Evolutionary conservation across 2,329 filamentous ascomycete species (phyloP).

Genomic region (Colletotrichum salicis): DNA sequence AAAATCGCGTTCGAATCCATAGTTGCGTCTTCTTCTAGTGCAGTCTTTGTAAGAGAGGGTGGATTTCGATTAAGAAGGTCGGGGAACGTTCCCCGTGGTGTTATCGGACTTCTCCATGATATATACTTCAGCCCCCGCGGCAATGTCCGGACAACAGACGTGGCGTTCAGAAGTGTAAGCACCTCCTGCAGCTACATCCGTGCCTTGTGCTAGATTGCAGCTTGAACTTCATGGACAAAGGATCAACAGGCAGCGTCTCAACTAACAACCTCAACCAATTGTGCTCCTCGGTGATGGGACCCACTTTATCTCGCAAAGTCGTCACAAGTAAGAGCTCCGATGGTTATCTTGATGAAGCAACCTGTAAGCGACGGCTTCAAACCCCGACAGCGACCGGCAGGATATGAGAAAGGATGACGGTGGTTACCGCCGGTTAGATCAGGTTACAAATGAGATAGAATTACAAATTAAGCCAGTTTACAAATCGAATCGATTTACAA

Average conservation of each 20-base stretch:
- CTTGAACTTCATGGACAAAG: neutral
- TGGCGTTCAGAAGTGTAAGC: neutral
- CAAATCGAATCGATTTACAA: neutral
- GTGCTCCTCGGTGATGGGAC: too few relatives aligned
- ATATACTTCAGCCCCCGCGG: neutral
- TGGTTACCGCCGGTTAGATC: neutral
- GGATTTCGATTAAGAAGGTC: neutral
- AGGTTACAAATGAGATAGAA: constrained; percentile 3
- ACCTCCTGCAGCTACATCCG: neutral
- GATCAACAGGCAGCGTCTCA: neutral
- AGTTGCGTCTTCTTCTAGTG: neutral
- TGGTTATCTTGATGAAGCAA: neutral
- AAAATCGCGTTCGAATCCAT: constrained; percentile 52
- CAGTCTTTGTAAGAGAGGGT: neutral
- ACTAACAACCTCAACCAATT: neutral
- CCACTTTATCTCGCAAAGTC: too few relatives aligned
- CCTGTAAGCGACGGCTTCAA: constrained; percentile 12
- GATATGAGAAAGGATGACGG: neutral
- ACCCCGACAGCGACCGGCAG: constrained; percentile 1
- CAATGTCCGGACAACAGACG: constrained; percentile 2
- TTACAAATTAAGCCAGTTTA: too few relatives aligned
- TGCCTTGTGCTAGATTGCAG: neutral
- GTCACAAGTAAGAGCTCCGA: neutral
- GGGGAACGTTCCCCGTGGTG: neutral
- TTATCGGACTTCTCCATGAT: constrained; percentile 11